Conservation (phyloP, 805 yeast species). For the Metschnikowia bowlesiae region DNA sequence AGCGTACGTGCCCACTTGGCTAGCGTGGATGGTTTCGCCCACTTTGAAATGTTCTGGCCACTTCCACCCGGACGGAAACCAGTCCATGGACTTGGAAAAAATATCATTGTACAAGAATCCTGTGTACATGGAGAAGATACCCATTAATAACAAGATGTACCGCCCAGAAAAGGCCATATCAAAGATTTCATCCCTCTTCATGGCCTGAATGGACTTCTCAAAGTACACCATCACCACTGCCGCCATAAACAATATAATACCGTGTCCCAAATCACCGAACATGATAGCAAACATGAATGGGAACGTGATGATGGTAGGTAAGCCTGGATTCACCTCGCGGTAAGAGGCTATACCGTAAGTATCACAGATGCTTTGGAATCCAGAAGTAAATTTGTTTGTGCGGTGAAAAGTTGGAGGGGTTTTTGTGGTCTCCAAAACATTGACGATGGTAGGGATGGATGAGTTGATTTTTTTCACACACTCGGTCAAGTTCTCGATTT, state of each 20-base stretch:
- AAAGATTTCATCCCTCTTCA: conserved; percentile 85
- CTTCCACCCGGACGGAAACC: conserved; percentile 87
- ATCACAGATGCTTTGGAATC: conserved; percentile 91
- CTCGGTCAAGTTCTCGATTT: conserved; percentile 58
- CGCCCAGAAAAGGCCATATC: conserved; percentile 96
- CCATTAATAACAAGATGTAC: conserved; percentile 88
- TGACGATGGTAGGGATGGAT: conserved; percentile 47
- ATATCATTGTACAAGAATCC: conserved; percentile 92
- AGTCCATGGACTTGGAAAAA: conserved; percentile 84
- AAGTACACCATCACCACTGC: conserved; percentile 67
- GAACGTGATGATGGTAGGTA: conserved; percentile 91
- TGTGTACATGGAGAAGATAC: conserved; percentile 89
- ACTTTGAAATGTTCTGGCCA: conserved; percentile 76
- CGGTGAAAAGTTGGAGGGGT: conserved; percentile 94
- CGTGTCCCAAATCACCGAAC: conserved; percentile 99
- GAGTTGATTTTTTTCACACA: conserved; percentile 65
- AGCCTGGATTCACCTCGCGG: conserved; percentile 93
- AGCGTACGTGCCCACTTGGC: conserved; percentile 62
- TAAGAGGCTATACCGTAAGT: conserved; percentile 93
- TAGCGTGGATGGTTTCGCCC: conserved; percentile 69
- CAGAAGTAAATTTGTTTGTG: conserved; percentile 90
- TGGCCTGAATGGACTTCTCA: conserved; percentile 63
- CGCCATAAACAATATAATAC: conserved; percentile 72
- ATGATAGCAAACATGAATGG: conserved; percentile 98
- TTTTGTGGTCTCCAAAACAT: conserved; percentile 66